Conservation (phyloP, 345 rosid species). For the Hypericum androsaemum region DNA sequence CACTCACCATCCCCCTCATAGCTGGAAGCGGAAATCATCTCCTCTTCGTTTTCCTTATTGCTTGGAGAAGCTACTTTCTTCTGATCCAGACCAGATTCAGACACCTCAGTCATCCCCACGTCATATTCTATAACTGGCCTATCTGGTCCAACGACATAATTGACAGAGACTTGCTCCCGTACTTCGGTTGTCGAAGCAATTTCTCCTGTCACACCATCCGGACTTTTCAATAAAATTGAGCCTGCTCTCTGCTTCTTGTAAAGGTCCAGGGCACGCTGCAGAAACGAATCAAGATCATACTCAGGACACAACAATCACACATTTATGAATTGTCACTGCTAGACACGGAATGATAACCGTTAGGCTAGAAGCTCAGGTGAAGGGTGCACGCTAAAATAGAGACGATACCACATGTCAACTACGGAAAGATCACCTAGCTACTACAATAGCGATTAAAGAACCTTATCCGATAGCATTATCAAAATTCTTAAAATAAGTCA, state of each 20-base stretch:
- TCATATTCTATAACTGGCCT: constrained; percentile 3
- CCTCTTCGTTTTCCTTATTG: background rate
- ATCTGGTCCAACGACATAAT: constrained; percentile 9
- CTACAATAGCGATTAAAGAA: no score
- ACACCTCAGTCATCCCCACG: no score
- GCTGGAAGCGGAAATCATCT: constrained; percentile 13
- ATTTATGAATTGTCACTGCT: background rate
- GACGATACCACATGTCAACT: no score
- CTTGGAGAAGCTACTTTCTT: constrained; percentile 12
- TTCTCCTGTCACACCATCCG: constrained; percentile 20
- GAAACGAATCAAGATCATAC: constrained; percentile 4
- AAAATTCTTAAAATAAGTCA: no score
- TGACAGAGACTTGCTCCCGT: constrained; percentile 17
- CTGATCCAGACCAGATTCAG: constrained; percentile 11
- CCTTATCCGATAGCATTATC: no score
- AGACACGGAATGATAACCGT: no score
- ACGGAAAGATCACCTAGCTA: no score
- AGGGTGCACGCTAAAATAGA: no score
- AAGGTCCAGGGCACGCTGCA: constrained; percentile 71
- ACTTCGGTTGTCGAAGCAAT: constrained; percentile 19
- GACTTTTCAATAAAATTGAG: constrained; percentile 24
- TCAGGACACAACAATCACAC: background rate
- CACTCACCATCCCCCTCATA: constrained; percentile 9
- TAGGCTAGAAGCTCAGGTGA: no score
- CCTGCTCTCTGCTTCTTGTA: constrained; percentile 67